Percentiles rank a stretch among this genome's conserved stretches.
Conservation (phyloP, 2,329 filamentous ascomycete species). For the Alternaria incomplexa region DNA sequence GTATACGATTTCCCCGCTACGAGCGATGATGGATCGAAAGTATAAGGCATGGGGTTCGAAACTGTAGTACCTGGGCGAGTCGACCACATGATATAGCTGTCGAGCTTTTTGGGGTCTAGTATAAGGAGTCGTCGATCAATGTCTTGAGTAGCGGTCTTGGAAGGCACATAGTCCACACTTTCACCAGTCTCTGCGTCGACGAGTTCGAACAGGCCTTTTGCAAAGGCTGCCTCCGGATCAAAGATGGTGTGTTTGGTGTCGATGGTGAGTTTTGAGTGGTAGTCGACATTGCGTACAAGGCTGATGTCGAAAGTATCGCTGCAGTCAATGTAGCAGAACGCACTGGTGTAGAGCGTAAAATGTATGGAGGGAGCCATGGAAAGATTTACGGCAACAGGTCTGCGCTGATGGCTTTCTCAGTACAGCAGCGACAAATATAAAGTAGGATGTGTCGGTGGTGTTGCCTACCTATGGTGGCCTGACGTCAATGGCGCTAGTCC, state of each 20-base stretch:
- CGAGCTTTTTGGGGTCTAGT: background rate
- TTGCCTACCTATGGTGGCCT: background rate
- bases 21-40: background rate
- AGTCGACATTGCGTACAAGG: background rate
- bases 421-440: background rate
- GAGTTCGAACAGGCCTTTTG: background rate
- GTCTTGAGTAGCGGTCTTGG: background rate
- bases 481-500: background rate
- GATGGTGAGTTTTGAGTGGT: background rate
- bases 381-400: background rate
- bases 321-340: background rate
- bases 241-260: background rate
- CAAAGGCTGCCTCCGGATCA: background rate
- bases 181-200: background rate
- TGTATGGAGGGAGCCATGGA: background rate
- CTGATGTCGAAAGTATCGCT: background rate
- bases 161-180: background rate
- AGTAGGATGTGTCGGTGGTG: background rate
- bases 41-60: background rate
- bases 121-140: background rate
- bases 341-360: background rate
- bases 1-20: background rate
- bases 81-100: background rate
- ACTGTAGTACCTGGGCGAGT: background rate
- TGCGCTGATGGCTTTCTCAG: background rate